These are phyloP conservation scores for Trichocomaceae sp. DNA, from an alignment of 2,329 filamentous ascomycete species.

Conservation along the genomic window DNA sequence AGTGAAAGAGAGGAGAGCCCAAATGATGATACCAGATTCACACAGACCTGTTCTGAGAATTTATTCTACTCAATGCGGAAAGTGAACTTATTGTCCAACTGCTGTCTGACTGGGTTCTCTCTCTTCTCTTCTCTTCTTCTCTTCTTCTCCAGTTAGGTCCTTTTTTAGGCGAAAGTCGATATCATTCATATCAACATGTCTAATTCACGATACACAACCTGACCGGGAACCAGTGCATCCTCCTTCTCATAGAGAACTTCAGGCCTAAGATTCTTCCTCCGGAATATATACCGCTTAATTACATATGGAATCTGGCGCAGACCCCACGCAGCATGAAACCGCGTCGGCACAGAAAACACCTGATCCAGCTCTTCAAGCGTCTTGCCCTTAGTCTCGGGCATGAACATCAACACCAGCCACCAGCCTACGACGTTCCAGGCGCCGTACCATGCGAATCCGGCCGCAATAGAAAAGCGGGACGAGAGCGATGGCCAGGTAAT, in stretches of 20 bases:
- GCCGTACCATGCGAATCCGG: conserved; percentile 49
- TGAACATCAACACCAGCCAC: conserved; percentile 40
- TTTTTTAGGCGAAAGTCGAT: no score
- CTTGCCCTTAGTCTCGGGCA: conserved; percentile 37
- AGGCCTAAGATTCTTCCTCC: conserved; percentile 32
- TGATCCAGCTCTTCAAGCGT: conserved; percentile 46
- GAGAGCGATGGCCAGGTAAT: conserved; percentile 50
- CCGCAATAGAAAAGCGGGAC: conserved; percentile 43
- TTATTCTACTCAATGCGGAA: conserved; percentile 48
- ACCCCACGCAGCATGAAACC: conserved; percentile 36
- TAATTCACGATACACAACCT: conserved; percentile 6
- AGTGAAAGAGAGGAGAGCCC: conserved; percentile 4
- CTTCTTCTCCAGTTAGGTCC: background rate
- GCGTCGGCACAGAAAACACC: conserved; percentile 49
- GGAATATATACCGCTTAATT: conserved; percentile 29
- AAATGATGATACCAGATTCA: conserved; percentile 53
- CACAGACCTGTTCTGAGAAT: conserved; percentile 59
- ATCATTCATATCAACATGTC: conserved; percentile 8
- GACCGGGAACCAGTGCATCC: conserved; percentile 14
- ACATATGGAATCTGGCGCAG: conserved; percentile 34
- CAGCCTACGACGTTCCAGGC: conserved; percentile 39
- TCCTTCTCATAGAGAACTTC: conserved; percentile 33
- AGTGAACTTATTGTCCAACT: conserved; percentile 39
- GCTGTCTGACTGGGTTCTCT: conserved; percentile 40
- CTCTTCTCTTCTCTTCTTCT: conserved; percentile 5